Evolutionary conservation across 176 grass and related monocot genomes (phyloP).

Genomic region (Guadua angustifolia): DNA sequence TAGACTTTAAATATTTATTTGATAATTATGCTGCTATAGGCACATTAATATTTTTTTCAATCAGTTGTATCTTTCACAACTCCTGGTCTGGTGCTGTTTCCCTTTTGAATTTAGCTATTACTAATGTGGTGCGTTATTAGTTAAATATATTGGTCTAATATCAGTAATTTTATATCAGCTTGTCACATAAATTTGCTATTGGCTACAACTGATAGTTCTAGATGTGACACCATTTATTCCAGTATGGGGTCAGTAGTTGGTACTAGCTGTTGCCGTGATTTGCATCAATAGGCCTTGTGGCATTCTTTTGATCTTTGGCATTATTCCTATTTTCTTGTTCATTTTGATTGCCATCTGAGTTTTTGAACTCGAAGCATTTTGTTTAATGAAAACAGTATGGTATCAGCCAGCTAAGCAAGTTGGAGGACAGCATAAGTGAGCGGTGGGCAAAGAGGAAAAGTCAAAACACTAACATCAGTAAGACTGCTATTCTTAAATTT

Average conservation of each 20-base stretch:
- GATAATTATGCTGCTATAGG: slow-evolving; percentile 11
- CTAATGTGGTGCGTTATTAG: slow-evolving; percentile 3
- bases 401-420: slow-evolving; percentile 81
- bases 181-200: not conserved
- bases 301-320: slow-evolving; percentile 14
- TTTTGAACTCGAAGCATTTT: slow-evolving; percentile 47
- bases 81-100: slow-evolving; percentile 3
- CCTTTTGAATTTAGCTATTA: slow-evolving; percentile 16
- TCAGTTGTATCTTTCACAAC: not conserved
- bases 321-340: slow-evolving; percentile 20
- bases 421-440: slow-evolving; percentile 98
- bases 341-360: slow-evolving; percentile 25
- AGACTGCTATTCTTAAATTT: slow-evolving; percentile 33
- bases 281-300: not conserved
- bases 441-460: slow-evolving; percentile 80
- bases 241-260: slow-evolving; percentile 13
- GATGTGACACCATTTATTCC: not conserved
- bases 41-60: not conserved
- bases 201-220: slow-evolving; percentile 18
- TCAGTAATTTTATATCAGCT: slow-evolving; percentile 24
- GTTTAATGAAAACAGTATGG: slow-evolving; percentile 75
- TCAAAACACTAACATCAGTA: slow-evolving; percentile 77
- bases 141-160: slow-evolving; percentile 29
- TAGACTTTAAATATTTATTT: slow-evolving; percentile 5
- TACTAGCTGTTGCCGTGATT: slow-evolving; percentile 32